Evolutionary conservation across 2,329 filamentous ascomycete genomes (phyloP), one percentile per base, ranked within the genome.

Genomic region (Venturia carpophila): DNA sequence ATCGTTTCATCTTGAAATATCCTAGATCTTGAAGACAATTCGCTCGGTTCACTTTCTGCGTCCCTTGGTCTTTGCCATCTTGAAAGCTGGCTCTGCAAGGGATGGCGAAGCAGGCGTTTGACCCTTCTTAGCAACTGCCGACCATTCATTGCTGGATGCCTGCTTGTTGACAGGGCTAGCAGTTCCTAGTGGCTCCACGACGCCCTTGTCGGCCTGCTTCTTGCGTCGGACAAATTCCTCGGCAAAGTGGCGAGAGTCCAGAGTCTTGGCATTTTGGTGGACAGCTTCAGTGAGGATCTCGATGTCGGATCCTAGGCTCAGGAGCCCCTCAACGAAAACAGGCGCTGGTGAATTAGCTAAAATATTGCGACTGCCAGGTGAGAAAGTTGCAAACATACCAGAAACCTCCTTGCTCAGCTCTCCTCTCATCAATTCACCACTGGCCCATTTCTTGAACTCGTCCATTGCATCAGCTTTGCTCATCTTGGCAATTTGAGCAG

Each of bases 191-290:
- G 89, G 88, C 74, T 92, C 89, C 21, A 96, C 82, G 49, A 97
- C 84, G 47, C 94, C 94, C 79, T 92, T 94, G 70, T 97, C 93
- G 0, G 94, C 93, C 1, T 95, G 84, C 81, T 90, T 95, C 78
- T 92, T 93, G 71, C 93, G 92, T 42, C 92, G 89, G 66, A 97
- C 85, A 73, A 94, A 99, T 75, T 99, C 94, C 67, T 96, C 90
- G 0, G 91, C 92, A 73, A 97, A 97, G 72, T 95, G 91, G 62
- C 90, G 89, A 0, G 91, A 92, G 72, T 99, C 92, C 76, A 99
- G 90, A 0, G 92, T 95, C 71, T 88, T 89, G 1, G 91, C 95
- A 74, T 86, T 89, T 66, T 86, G 85, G 76, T 97, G 96, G 27
- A 97, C 89, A 10, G 89, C 89, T 73, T 97, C 94, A 15, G 91